Evolutionary conservation across 2,329 filamentous ascomycete species (phyloP), one percentile per base, ranked within the genome.

Genomic region (Botryotinia globosa): DNA sequence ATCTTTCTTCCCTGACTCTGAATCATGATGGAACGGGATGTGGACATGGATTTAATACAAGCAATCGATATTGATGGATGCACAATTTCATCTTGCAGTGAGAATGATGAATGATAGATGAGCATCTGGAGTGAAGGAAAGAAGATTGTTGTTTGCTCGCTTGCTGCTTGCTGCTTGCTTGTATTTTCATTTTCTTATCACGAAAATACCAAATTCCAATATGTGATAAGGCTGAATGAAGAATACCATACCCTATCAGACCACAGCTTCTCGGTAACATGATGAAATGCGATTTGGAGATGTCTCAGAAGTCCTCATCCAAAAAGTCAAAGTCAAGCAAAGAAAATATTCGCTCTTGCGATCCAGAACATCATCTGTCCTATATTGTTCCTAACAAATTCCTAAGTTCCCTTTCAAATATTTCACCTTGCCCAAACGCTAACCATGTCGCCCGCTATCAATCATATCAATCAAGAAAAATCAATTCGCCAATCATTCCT

Each of bases 1-100:
- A 54, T 45, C 54, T 64, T 48, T 48, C 48, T 74, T 37, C 71
- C 39, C 44, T 45, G 75, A 76, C 74, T 56, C 32, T 14, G 34
- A 39, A 22, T 10, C 37, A 18, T n/a, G 22, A n/a, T 42, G 34
- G 34, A 9, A 39, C 14, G 37, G 16, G 37, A 18, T n/a, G 22
- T 8, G 8, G 22, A 62, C n/a, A 4, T 39, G 58, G 5, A 25
- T 39, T 39, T 62, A 25, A 62, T 62, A 62, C 34, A 42, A 39
- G 22, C 32, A 42, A 39, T 62, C 34, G 32, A 62, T 14, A 18
- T 20, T n/a, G 22, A 62, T 39, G 37, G 59, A 42, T 8, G 22
- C 48, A 54, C 8, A 62, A 18, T 3, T 62, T 39, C 59, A 62
- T 42, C 37, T n/a, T n/a, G 22, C 59, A 62, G 16, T 16, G 5